Evolutionary conservation across 2,329 filamentous ascomycete species (phyloP).

Genomic region (Pseudogymnoascus sp.): DNA sequence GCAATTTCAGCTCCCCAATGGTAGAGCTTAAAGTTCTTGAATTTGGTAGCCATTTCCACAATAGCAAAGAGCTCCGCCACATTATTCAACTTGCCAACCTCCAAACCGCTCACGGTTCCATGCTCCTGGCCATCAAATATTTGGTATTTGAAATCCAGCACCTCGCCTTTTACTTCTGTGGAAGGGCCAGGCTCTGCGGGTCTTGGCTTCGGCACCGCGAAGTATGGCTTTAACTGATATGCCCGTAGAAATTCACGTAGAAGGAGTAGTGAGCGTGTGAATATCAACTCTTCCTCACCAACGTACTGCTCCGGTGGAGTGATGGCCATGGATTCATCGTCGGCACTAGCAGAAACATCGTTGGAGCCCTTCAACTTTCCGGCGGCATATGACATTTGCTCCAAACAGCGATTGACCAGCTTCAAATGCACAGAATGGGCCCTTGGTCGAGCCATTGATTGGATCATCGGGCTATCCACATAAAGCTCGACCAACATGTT

Average conservation of each 20-base stretch:
- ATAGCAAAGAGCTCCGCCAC: conserved; percentile 60
- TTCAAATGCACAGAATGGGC: conserved; percentile 57
- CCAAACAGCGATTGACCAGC: conserved; percentile 66
- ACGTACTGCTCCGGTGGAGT: conserved; percentile 42
- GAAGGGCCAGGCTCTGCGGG: conserved; percentile 22
- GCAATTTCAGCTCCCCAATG: conserved; percentile 60
- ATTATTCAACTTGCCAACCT: conserved; percentile 65
- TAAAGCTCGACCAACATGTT: conserved; percentile 68
- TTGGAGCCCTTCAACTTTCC: conserved; percentile 44
- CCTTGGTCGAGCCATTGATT: conserved; percentile 41
- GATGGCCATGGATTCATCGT: conserved; percentile 48
- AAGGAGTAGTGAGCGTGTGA: conserved; percentile 62
- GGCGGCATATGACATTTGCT: conserved; percentile 60
- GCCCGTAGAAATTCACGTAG: conserved; percentile 60
- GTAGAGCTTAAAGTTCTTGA: conserved; percentile 68
- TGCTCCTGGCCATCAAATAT: conserved; percentile 57
- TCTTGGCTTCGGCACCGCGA: conserved; percentile 51
- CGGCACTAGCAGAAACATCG: conserved; percentile 36
- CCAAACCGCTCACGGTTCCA: conserved; percentile 54
- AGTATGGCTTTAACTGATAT: conserved; percentile 54
- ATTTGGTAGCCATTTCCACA: conserved; percentile 63
- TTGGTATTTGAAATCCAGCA: conserved; percentile 65
- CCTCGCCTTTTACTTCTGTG: conserved; percentile 46
- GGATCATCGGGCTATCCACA: conserved; percentile 49
- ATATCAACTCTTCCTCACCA: conserved; percentile 52